phyloP scores from a whole-genome alignment of 2,329 filamentous ascomycete genomes.

The Colletotrichum graminicola region DNA sequence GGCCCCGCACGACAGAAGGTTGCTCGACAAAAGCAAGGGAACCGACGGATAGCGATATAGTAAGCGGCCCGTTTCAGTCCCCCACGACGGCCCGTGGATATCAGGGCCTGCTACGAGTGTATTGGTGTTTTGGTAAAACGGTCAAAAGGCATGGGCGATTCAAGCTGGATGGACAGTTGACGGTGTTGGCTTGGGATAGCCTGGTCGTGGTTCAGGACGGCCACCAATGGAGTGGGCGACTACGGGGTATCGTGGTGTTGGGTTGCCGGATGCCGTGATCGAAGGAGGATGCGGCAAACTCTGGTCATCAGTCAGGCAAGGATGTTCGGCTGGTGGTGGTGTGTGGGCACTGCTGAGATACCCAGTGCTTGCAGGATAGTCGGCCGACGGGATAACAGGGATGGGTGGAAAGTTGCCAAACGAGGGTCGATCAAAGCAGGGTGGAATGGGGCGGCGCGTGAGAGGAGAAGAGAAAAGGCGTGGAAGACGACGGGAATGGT shows the following conservation, averaged over 20 bases:
- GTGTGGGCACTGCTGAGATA: constrained; percentile 28
- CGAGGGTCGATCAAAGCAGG: constrained; percentile 24
- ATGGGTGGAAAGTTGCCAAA: constrained; percentile 19
- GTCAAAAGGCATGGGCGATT: background rate
- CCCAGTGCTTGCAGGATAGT: constrained; percentile 26
- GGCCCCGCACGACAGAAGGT: background rate
- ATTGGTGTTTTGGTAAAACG: background rate
- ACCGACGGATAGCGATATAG: background rate
- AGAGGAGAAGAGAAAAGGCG: background rate
- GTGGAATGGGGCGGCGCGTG: background rate
- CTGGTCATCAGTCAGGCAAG: constrained; percentile 24
- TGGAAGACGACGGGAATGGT: background rate
- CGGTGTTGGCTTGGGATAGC: background rate
- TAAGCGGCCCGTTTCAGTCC: background rate
- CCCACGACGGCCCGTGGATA: constrained; percentile 2
- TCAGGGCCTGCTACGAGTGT: background rate
- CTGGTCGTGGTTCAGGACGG: background rate
- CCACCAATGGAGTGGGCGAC: constrained; percentile 12
- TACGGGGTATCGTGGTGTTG: constrained; percentile 15
- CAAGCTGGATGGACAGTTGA: background rate
- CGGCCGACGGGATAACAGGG: constrained; percentile 27
- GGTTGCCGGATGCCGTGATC: constrained; percentile 20
- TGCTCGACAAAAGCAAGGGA: background rate
- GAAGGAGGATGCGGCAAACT: constrained; percentile 17
- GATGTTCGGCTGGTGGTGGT: constrained; percentile 30